A percentile compares a stretch with the other conserved stretches of the same genome.
phyloP scores from a whole-genome alignment of 306 rosid genomes.

The Quercus bicolor region DNA sequence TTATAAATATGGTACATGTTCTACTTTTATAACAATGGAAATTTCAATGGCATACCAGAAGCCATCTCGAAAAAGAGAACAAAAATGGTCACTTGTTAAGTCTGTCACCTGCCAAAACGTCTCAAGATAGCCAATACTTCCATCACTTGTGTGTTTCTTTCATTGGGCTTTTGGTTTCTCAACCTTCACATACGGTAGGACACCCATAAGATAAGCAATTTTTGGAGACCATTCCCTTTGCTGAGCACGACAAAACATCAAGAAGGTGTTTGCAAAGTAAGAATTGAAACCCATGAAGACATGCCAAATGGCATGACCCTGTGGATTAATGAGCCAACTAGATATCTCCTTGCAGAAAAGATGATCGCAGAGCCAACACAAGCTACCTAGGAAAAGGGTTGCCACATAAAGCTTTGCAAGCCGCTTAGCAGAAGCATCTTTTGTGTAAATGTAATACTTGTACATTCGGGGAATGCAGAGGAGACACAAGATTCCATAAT shows the following conservation, averaged over 20 bases:
- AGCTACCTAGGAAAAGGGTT: constrained; percentile 57
- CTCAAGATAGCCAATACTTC: constrained; percentile 23
- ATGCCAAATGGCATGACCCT: constrained; percentile 91
- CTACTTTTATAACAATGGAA: constrained; percentile 32
- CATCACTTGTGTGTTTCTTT: constrained; percentile 28
- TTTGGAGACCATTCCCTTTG: constrained; percentile 73
- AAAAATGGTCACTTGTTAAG: constrained; percentile 15
- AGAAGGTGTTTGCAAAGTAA: constrained; percentile 76
- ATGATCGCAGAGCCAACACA: constrained; percentile 61
- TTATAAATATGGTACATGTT: constrained; percentile 42
- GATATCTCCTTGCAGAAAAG: constrained; percentile 67
- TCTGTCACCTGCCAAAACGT: constrained; percentile 24
- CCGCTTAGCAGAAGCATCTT: constrained; percentile 51
- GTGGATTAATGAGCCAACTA: constrained; percentile 58
- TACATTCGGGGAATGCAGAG: constrained; percentile 88
- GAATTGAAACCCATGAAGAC: constrained; percentile 69
- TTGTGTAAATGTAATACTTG: constrained; percentile 74
- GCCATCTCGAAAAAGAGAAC: constrained; percentile 28
- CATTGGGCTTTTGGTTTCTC: constrained; percentile 66
- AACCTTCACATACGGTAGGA: constrained; percentile 75
- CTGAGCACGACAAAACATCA: constrained; percentile 91
- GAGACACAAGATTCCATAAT: constrained; percentile 58
- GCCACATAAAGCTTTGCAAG: constrained; percentile 55
- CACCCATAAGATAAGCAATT: constrained; percentile 50
- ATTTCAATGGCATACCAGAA: not conserved